phyloP scores from a whole-genome alignment of 257 asterid species.

The Gentiana straminea region DNA sequence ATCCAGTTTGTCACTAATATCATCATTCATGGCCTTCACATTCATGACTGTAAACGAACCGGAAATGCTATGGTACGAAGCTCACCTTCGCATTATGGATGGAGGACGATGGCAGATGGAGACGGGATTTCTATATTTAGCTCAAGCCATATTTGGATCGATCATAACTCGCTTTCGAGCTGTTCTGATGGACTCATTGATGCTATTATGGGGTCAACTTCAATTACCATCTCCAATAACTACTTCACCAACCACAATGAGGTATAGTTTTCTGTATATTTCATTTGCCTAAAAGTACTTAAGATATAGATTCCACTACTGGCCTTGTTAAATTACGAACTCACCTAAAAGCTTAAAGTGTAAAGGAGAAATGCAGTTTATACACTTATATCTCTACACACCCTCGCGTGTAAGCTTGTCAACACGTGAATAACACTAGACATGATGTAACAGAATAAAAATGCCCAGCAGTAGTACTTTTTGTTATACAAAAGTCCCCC shows the following conservation, averaged over 20 bases:
- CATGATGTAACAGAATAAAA: no score
- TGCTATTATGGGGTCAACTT: conserved; percentile 83
- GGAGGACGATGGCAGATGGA: conserved; percentile 87
- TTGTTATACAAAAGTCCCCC: no score
- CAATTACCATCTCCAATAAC: conserved; percentile 78
- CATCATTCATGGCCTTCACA: conserved; percentile 72
- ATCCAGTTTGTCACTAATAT: conserved; percentile 63
- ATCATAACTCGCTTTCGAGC: conserved; percentile 65
- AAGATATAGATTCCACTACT: no score
- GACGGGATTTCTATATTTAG: conserved; percentile 74
- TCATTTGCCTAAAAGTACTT: background rate
- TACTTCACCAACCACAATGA: conserved; percentile 82
- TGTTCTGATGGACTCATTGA: conserved; percentile 83
- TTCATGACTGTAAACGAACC: conserved; percentile 62
- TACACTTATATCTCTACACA: no score
- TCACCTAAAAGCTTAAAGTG: no score
- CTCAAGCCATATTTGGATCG: conserved; percentile 76
- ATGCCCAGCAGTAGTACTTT: no score
- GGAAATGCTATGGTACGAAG: conserved; percentile 89
- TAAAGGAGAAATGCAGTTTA: no score
- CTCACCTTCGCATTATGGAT: conserved; percentile 64
- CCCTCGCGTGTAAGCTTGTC: no score
- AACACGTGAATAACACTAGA: no score
- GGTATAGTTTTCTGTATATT: conserved; percentile 20
- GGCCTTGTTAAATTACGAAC: no score